phyloP scores from a whole-genome alignment of 2,329 filamentous ascomycete species.

The Verticillium zaregamsianum region DNA sequence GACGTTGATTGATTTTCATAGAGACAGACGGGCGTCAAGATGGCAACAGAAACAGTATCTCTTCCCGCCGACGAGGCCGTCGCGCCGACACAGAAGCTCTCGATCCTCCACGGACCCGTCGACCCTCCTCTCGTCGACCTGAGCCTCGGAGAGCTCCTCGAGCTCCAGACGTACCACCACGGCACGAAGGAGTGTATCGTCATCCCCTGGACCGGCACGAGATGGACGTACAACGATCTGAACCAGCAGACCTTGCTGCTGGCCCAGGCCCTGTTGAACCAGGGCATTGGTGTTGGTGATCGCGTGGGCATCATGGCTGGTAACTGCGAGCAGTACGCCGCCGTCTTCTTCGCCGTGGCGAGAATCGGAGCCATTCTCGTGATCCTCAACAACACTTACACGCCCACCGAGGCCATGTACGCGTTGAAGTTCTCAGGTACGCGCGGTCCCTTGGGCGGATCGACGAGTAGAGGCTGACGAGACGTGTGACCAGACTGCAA shows the following conservation, averaged over 20 bases:
- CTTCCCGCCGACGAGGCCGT: conserved; percentile 19
- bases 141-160: conserved; percentile 68
- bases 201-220: conserved; percentile 70
- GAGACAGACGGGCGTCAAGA: conserved; percentile 10
- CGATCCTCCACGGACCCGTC: conserved; percentile 64
- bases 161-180: conserved; percentile 64
- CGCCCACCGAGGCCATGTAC: conserved; percentile 66
- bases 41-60: conserved; percentile 23
- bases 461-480: background rate
- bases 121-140: conserved; percentile 67
- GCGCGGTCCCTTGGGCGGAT: conserved; percentile 12
- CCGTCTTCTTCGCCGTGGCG: conserved; percentile 69
- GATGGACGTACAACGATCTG: conserved; percentile 68
- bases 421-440: conserved; percentile 66
- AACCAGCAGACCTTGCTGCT: conserved; percentile 58
- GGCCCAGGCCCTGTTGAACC: conserved; percentile 61
- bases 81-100: conserved; percentile 35
- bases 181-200: conserved; percentile 64
- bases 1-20: background rate
- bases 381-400: conserved; percentile 81
- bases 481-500: conserved; percentile 53
- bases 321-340: conserved; percentile 76
- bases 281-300: conserved; percentile 65
- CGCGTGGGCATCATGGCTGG: conserved; percentile 73
- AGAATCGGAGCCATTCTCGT: conserved; percentile 66